A percentile compares a stretch with the other conserved stretches of the same genome.
Conservation (phyloP, 2,329 filamentous ascomycete genomes). For the Ampelomyces quisqualis region DNA sequence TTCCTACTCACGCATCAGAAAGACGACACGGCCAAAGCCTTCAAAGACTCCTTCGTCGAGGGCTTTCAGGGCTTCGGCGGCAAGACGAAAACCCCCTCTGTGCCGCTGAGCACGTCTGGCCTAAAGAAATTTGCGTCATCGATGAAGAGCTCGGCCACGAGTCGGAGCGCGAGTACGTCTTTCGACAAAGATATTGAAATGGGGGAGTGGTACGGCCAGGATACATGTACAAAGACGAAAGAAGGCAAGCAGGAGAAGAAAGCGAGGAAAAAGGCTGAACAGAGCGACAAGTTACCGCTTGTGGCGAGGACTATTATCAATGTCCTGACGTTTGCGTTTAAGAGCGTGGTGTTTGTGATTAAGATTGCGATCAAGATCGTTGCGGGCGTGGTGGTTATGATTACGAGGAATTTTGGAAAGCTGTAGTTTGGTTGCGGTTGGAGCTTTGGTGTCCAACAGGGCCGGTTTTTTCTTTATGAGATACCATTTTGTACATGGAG, state of each 20-base stretch:
- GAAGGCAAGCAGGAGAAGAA: conserved; percentile 27
- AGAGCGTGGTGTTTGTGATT: conserved; percentile 46
- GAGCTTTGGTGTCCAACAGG: neutral
- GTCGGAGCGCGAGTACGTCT: conserved; percentile 18
- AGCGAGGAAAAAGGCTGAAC: conserved; percentile 32
- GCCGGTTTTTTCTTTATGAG: neutral
- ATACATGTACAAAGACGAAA: conserved; percentile 11
- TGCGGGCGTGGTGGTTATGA: conserved; percentile 43
- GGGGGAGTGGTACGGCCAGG: conserved; percentile 42
- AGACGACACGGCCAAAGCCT: conserved; percentile 29
- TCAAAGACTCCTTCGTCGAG: conserved; percentile 36
- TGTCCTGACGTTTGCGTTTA: conserved; percentile 46
- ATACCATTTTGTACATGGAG: too few species aligned
- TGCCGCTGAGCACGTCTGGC: conserved; percentile 13
- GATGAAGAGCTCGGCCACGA: conserved; percentile 21
- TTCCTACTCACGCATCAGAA: conserved; percentile 23
- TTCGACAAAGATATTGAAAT: conserved; percentile 44
- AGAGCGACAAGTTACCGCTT: conserved; percentile 42
- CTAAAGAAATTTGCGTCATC: conserved; percentile 27
- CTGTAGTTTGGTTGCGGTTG: conserved; percentile 17
- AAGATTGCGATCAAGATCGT: conserved; percentile 47
- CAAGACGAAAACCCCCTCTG: conserved; percentile 24
- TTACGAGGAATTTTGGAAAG: conserved; percentile 41
- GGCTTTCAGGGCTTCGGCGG: conserved; percentile 37
- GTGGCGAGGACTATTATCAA: conserved; percentile 44